Base-by-base conservation (phyloP, 257 asterid species). In the Solanum sparsipilum region DNA sequence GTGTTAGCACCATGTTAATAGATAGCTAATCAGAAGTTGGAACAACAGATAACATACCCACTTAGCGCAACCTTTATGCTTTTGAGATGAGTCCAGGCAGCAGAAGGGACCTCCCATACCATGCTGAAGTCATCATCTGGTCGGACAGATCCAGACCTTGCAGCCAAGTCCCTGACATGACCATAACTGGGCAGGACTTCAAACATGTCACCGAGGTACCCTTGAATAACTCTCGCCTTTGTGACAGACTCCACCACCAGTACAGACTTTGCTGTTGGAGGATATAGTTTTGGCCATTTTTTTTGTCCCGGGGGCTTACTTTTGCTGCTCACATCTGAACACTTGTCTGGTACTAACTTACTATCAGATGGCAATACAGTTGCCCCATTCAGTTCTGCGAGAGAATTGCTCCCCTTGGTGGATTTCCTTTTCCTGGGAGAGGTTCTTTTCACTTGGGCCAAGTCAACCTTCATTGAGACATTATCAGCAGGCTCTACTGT, bases 51-150 rank as follows among this genome's bases (percentile, higher is more conserved):
- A 67, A 68, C 98, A 86, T 94, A 97, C 99, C 98, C 98, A 65
- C 93, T 93, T 89, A 97, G 88, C 74, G 98, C 98, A 89, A 94
- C 96, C 90, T 94, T 95, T 88, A 97, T 96, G 92, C 95, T 93
- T 92, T 94, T 95, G 88, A 96, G 96, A 92, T 96, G 99, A 91
- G 98, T 93, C 99, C 99, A 96, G 82, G 99, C 98, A 85, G 96
- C 90, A 39, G 98, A 92, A 32, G 99, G 98, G 88, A 97, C 98
- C 91, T 97, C 99, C 98, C 99, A 97, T 84, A 97, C 95, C 98
- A 97, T 97, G 90, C 98, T 95, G 92, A 95, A 97, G 89, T 96
- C 96, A 91, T 97, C 98, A 91, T 94, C 95, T 58, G 99, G 99
- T 79, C 98, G 91, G 86, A 96, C 99, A 7, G 99, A 95, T 90